Base-by-base conservation (phyloP, 2,329 filamentous ascomycete species). In the Herpotrichia juniperi region DNA sequence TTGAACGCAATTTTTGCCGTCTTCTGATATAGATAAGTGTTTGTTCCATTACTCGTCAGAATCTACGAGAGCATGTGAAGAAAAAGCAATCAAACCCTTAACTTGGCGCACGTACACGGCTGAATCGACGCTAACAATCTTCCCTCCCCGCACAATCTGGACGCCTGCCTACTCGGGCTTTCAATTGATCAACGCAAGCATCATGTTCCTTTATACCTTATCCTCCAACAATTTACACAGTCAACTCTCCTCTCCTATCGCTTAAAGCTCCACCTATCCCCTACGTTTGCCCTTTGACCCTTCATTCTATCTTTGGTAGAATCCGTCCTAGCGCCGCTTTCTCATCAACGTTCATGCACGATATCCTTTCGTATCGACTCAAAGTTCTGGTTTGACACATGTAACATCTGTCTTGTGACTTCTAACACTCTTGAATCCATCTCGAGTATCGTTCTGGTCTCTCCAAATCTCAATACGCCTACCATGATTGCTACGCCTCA, bases 281-380 rank as follows among this genome's bases (percentile, higher is more conserved):
- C 34, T 28, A 12, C 26, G 26, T 12, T 12, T 7, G 7, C 7
- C 26, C 26, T 12, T 28, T 7, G 7, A 12, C 26, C 26, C 26
- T 28, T 25, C 19, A 19, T 30, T 31, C 42, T 42, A 31, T 48
- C 26, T 48, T 51, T 50, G 50, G 47, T 50, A n/a, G n/a, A n/a
- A n/a, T 42, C 11, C 8, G 5, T 40, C 4, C 26, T 51, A 51
- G 52, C 48, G 17, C 52, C 48, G 52, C n/a, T 54, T 54, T 46
- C 45, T 48, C 43, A 48, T 48, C 52, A 40, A 21, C 26, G 34
- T 26, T 26, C 35, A 50, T 28, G 45, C 42, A 30, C 30, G 14
- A 22, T 4, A 32, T n/a, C 32, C 12, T 6, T 25, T 43, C 30
- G 28, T 40, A 35, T 5, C 19, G 28, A 9, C 10, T 22, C 16